Evolutionary conservation across 441 rosid genomes (phyloP).

Genomic region (Erodium moschatum): DNA sequence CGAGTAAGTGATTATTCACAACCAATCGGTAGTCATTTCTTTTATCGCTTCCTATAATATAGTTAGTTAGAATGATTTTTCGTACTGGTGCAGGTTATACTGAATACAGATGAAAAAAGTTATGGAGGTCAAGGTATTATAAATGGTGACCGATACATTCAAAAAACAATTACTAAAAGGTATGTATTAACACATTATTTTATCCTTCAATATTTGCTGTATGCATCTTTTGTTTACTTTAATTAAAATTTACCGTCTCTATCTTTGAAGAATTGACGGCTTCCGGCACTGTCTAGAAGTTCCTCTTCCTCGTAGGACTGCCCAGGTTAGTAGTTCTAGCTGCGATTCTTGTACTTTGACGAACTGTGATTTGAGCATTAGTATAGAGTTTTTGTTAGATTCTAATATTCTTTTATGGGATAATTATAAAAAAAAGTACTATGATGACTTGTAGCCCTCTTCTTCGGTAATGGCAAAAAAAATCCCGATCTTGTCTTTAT

Average conservation of each 20-base stretch:
- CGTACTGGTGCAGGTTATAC: constrained; percentile 44
- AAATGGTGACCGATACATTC: constrained; percentile 49
- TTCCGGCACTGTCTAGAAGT: constrained; percentile 65
- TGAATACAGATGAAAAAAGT: constrained; percentile 68
- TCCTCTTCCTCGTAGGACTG: constrained; percentile 77
- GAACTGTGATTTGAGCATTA: neutral
- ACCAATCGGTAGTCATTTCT: neutral
- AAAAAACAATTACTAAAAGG: constrained; percentile 63
- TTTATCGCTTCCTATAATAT: neutral
- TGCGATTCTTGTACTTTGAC: neutral
- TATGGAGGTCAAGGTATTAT: constrained; percentile 71
- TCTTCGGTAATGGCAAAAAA: too few species aligned
- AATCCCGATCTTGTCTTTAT: too few species aligned
- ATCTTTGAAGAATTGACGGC: constrained; percentile 61
- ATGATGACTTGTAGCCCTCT: too few species aligned
- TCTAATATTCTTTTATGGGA: neutral
- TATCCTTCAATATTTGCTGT: constrained; percentile 8
- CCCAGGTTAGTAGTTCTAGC: constrained; percentile 58
- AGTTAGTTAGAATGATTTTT: neutral
- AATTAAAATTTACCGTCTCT: constrained; percentile 16
- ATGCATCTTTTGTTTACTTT: constrained; percentile 9
- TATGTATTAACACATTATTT: constrained; percentile 18
- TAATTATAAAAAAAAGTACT: too few species aligned
- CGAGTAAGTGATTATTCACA: constrained; percentile 36
- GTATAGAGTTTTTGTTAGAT: neutral